Evolutionary conservation across 192 early-diverging fungal species (phyloP).

Genomic region (Coemansia sp.): DNA sequence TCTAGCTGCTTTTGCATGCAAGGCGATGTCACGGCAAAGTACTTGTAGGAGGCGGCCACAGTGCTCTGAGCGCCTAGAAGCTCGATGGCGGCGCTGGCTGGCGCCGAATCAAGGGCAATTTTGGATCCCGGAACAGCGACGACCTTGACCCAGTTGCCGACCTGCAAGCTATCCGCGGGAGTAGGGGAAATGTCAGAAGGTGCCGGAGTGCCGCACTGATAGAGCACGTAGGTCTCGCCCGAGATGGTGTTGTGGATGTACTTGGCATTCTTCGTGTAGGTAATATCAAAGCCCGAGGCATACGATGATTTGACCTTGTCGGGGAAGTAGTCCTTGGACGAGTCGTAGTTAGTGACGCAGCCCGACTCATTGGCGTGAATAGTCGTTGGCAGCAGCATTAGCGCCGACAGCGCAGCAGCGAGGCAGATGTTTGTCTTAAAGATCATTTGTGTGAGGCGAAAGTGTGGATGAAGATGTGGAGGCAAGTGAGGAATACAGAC

Average conservation of each 20-base stretch:
- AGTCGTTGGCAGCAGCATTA: background rate
- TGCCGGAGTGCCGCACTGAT: constrained; percentile 67
- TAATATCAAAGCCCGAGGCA: constrained; percentile 60
- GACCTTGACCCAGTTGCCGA: constrained; percentile 52
- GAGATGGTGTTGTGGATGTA: constrained; percentile 57
- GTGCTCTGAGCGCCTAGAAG: constrained; percentile 28
- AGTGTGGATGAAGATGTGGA: background rate
- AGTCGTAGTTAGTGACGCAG: constrained; percentile 30
- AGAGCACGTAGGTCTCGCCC: constrained; percentile 62
- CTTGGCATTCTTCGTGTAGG: constrained; percentile 66
- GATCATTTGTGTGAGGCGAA: constrained; percentile 17
- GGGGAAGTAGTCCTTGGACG: constrained; percentile 47
- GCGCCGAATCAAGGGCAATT: constrained; percentile 42
- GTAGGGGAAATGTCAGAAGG: constrained; percentile 51
- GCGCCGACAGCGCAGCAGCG: constrained; percentile 15
- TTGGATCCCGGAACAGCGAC: constrained; percentile 36
- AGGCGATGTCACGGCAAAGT: constrained; percentile 41
- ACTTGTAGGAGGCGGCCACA: constrained; percentile 42
- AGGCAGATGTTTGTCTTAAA: constrained; percentile 15
- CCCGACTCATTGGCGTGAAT: constrained; percentile 27
- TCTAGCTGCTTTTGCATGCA: constrained; percentile 58
- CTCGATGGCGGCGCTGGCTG: constrained; percentile 49
- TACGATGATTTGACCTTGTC: constrained; percentile 56
- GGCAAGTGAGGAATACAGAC: background rate
- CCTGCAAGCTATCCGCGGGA: constrained; percentile 31